These are phyloP conservation scores for Penicillium flavigenum DNA, from an alignment of 495 filamentous ascomycete species.

Conservation along the genomic window DNA sequence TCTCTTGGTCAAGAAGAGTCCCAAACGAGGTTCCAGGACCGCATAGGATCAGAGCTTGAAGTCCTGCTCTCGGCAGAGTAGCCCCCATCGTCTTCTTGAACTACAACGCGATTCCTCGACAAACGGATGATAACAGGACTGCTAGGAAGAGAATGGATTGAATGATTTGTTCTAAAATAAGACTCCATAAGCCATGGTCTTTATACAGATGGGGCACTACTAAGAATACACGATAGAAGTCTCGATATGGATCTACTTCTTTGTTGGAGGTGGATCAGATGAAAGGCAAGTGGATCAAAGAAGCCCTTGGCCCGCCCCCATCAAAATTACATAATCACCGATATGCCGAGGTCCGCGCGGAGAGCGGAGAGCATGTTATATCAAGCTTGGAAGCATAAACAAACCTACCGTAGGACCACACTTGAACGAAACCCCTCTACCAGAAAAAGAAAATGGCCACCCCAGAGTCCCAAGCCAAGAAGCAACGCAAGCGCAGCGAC, in stretches of 20 bases:
- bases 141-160: background rate
- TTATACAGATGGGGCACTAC: background rate
- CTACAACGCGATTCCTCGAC: background rate
- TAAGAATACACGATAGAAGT: background rate
- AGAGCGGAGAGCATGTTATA: slow-evolving; percentile 6
- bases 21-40: background rate
- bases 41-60: slow-evolving; percentile 6
- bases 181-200: background rate
- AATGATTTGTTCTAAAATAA: background rate
- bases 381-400: background rate
- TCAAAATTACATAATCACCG: slow-evolving; percentile 25
- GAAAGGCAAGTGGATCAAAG: slow-evolving; percentile 6
- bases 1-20: background rate
- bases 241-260: background rate
- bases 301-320: background rate
- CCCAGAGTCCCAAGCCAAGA: slow-evolving; percentile 54
- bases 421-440: background rate
- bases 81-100: background rate
- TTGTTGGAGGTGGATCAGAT: slow-evolving; percentile 8
- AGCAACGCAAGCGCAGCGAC: slow-evolving; percentile 60
- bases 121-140: background rate
- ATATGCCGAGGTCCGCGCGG: slow-evolving; percentile 25
- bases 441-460: slow-evolving; percentile 24
- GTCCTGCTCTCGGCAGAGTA: background rate
- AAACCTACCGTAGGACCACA: background rate